Evolutionary conservation across 441 rosid species (phyloP).

Genomic region (Aquilaria agallochum): DNA sequence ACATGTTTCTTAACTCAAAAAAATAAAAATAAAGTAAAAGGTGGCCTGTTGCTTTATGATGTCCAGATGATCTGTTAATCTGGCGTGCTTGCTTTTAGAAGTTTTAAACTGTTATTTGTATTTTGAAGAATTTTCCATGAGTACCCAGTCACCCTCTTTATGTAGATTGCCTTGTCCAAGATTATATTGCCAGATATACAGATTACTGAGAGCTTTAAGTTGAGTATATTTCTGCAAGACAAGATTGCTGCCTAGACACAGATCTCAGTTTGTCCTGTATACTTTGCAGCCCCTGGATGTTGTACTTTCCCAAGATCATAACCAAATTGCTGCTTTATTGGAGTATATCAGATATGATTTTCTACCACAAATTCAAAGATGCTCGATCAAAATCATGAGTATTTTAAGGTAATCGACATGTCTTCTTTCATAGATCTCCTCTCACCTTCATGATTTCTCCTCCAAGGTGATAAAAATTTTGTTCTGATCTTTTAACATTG

Average conservation of each 20-base stretch:
- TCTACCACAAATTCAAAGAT: conserved; percentile 75
- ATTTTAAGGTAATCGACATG: conserved; percentile 49
- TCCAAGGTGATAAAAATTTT: background rate
- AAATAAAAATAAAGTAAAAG: too few species aligned
- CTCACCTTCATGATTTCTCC: background rate
- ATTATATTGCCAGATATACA: background rate
- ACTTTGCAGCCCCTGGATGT: conserved; percentile 86
- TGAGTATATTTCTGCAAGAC: background rate
- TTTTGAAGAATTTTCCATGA: too few species aligned
- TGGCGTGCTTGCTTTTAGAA: too few species aligned
- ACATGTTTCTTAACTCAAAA: too few species aligned
- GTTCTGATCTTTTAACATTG: conserved; percentile 19
- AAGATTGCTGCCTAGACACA: background rate
- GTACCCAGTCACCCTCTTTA: too few species aligned
- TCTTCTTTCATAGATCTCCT: conserved; percentile 11
- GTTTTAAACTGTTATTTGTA: too few species aligned
- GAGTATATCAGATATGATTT: conserved; percentile 95
- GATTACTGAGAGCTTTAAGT: conserved; percentile 3
- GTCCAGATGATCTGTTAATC: too few species aligned
- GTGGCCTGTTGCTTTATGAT: too few species aligned
- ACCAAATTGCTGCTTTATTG: conserved; percentile 75
- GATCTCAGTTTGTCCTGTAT: conserved; percentile 16
- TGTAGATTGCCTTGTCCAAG: background rate
- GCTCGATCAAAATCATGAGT: conserved; percentile 88
- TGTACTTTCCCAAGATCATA: conserved; percentile 93